Evolutionary conservation across 1,284 basidiomycete genomes (phyloP).

Genomic region (Trichosporon asahii): DNA sequence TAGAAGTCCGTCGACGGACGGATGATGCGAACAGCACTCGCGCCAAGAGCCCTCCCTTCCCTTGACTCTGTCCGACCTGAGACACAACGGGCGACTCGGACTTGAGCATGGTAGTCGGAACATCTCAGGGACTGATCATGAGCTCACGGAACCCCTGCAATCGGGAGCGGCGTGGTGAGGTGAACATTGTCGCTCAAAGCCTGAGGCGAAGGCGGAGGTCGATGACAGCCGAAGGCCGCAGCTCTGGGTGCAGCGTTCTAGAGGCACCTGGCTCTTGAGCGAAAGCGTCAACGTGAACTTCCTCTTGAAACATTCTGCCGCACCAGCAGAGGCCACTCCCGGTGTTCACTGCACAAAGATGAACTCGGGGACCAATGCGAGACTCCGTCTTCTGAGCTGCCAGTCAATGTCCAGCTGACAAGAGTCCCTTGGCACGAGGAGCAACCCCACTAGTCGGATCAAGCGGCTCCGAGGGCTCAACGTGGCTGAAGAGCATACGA

Average conservation of each 20-base stretch:
- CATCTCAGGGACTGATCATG: neutral
- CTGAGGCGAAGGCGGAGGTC: neutral
- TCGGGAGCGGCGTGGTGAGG: neutral
- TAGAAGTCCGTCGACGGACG: neutral
- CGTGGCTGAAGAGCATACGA: too few relatives aligned
- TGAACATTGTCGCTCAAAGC: neutral
- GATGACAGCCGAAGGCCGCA: neutral
- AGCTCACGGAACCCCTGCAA: neutral
- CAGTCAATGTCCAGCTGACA: neutral
- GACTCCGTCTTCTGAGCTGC: neutral
- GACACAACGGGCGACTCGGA: neutral
- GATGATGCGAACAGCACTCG: neutral
- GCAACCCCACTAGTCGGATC: neutral
- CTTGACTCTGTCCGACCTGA: neutral
- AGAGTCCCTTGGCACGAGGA: neutral
- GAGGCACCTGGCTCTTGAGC: too few relatives aligned
- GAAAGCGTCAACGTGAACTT: too few relatives aligned
- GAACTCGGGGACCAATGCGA: too few relatives aligned
- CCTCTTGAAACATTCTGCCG: too few relatives aligned
- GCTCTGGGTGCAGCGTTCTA: neutral
- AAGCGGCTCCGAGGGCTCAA: neutral
- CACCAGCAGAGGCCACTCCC: too few relatives aligned
- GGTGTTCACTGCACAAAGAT: too few relatives aligned
- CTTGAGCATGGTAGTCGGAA: neutral
- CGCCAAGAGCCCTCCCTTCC: neutral